A percentile compares a stretch with the other conserved stretches of the same genome.
Evolutionary conservation across 192 early-diverging fungal species (phyloP).

Genomic region (Diversispora eburnea): DNA sequence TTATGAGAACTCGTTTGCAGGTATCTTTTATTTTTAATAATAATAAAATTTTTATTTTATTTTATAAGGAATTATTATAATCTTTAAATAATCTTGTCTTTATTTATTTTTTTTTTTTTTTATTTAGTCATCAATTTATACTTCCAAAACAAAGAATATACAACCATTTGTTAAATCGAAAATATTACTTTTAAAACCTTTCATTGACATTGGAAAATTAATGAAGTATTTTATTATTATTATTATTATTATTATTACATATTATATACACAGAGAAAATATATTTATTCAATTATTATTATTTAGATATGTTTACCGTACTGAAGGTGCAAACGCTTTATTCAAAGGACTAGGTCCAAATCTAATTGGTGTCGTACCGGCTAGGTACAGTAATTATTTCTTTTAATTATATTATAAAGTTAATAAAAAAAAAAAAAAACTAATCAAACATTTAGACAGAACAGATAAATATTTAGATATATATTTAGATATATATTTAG

Average conservation of each 20-base stretch:
- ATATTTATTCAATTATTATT: background rate
- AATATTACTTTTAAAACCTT: slow-evolving; percentile 41
- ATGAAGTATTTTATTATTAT: slow-evolving; percentile 37
- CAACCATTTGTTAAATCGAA: slow-evolving; percentile 5
- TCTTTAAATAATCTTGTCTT: background rate
- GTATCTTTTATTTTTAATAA: slow-evolving; percentile 33
- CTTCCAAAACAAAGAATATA: slow-evolving; percentile 3
- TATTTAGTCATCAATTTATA: slow-evolving; percentile 41
- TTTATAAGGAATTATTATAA: background rate
- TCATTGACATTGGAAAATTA: slow-evolving; percentile 48
- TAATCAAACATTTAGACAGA: background rate
- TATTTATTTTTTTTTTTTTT: too few species aligned
- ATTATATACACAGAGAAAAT: too few species aligned
- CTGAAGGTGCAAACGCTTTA: slow-evolving; percentile 79
- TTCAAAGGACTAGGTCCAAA: slow-evolving; percentile 97
- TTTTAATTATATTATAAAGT: background rate
- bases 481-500: too few species aligned
- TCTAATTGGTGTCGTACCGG: slow-evolving; percentile 90
- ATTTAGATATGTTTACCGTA: slow-evolving; percentile 55
- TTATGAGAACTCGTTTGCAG: slow-evolving; percentile 92
- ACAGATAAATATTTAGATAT: too few species aligned
- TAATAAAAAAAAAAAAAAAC: background rate
- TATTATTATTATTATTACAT: background rate
- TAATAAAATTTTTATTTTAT: background rate
- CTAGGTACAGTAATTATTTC: slow-evolving; percentile 50